These are phyloP conservation scores for Dictyophora rubrovolvata DNA, from an alignment of 768 basidiomycete genomes.

Conservation along the genomic window DNA sequence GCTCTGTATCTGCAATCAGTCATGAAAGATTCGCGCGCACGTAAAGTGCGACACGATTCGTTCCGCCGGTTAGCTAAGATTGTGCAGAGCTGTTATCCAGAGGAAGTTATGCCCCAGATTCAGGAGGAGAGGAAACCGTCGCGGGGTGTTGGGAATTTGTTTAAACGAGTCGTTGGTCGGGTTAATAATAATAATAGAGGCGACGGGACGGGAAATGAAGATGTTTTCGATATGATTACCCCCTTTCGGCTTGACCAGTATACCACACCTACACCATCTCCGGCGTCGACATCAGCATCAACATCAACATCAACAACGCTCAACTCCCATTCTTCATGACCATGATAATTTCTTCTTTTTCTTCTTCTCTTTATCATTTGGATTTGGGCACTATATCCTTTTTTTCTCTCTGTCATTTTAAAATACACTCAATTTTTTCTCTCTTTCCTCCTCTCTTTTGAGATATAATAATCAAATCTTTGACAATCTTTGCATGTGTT, in stretches of 20 bases:
- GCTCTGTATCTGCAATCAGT: conserved; percentile 67
- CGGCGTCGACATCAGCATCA: background rate
- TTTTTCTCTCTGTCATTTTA: too few relatives aligned
- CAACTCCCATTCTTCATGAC: background rate
- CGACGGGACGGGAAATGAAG: conserved; percentile 54
- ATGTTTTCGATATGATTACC: conserved; percentile 73
- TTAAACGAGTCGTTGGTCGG: conserved; percentile 24
- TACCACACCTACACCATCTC: background rate
- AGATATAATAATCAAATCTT: too few relatives aligned
- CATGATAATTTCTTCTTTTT: background rate
- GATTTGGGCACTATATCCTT: too few relatives aligned
- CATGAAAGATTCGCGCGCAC: conserved; percentile 47
- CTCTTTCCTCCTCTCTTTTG: too few relatives aligned
- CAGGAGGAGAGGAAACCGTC: conserved; percentile 21
- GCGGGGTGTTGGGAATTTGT: conserved; percentile 31
- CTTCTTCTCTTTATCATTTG: too few relatives aligned
- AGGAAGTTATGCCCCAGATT: conserved; percentile 19
- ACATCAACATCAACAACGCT: background rate
- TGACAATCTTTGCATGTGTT: too few relatives aligned
- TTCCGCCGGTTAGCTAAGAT: conserved; percentile 60
- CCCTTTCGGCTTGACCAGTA: conserved; percentile 57
- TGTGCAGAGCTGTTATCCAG: conserved; percentile 58
- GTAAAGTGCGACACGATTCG: conserved; percentile 48
- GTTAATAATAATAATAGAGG: conserved; percentile 29
- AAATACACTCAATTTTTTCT: too few relatives aligned